Evolutionary conservation across 352 stramenopile species (phyloP).

Genomic region (Phytopythium ostracodes): DNA sequence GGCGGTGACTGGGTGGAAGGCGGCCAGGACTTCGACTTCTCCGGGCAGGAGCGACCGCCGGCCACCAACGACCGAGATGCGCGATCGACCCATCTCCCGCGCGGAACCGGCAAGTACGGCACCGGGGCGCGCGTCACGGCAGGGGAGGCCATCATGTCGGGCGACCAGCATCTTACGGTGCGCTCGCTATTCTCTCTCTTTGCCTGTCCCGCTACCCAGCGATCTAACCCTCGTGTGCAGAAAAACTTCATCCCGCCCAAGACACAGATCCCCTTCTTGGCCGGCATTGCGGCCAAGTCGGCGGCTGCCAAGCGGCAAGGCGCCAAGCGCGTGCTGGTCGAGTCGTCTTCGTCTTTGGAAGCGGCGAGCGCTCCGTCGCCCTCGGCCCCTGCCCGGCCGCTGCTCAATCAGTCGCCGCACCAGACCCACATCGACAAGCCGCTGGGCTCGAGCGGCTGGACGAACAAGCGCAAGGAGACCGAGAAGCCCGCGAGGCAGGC

Average conservation of each 20-base stretch:
- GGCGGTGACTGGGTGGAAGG: neutral
- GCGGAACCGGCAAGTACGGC: neutral
- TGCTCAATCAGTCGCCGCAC: neutral
- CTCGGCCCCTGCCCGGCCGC: neutral
- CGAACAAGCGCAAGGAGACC: slow-evolving; percentile 10
- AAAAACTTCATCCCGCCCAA: slow-evolving; percentile 23
- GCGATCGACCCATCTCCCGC: too few species aligned
- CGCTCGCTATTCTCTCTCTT: neutral
- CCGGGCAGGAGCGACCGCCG: neutral
- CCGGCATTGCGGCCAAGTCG: slow-evolving; percentile 8
- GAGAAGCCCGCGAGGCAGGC: neutral
- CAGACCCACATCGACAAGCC: neutral
- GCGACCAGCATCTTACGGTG: slow-evolving; percentile 1
- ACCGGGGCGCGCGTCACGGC: neutral
- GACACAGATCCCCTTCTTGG: slow-evolving; percentile 19
- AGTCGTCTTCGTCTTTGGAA: slow-evolving; percentile 16
- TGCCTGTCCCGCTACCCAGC: neutral
- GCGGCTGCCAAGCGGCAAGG: neutral
- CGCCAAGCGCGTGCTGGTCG: slow-evolving; percentile 2
- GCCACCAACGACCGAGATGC: neutral
- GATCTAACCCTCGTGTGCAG: neutral
- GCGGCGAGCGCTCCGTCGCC: slow-evolving; percentile 16
- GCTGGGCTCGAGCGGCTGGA: slow-evolving; percentile 16
- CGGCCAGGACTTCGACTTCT: slow-evolving; percentile 5
- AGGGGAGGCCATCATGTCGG: neutral